A percentile compares a stretch with the other conserved stretches of the same genome.
Conservation (phyloP, 139 green algal species). For the Picochlorum sp. region DNA sequence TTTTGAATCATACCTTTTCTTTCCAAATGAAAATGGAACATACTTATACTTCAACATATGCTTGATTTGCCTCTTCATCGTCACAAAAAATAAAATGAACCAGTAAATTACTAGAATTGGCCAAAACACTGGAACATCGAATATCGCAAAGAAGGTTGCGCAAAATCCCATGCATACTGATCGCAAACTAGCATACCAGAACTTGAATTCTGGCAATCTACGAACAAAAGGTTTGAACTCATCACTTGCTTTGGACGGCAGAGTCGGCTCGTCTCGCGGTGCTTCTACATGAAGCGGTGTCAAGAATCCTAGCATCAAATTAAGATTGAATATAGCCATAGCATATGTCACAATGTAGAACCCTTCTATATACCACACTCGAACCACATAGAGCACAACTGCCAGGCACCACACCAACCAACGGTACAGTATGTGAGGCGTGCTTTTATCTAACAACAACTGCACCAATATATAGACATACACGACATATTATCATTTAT, state of each 20-base stretch:
- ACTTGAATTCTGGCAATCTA: constrained; percentile 97
- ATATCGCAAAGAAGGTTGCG: constrained; percentile 88
- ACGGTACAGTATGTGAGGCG: constrained; percentile 51
- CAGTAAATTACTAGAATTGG: constrained; percentile 97
- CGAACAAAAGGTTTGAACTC: constrained; percentile 98
- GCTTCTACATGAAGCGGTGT: constrained; percentile 77
- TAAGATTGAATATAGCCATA: constrained; percentile 96
- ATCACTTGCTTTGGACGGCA: constrained; percentile 82
- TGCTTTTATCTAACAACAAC: constrained; percentile 63
- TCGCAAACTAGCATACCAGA: constrained; percentile 82
- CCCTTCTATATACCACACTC: constrained; percentile 59
- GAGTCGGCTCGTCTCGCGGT: constrained; percentile 69
- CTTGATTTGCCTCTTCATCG: constrained; percentile 96
- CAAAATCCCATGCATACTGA: constrained; percentile 70
- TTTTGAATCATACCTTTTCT: constrained; percentile 46
- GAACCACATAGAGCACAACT: constrained; percentile 59
- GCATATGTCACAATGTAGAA: constrained; percentile 99
- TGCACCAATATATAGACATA: too few relatives aligned
- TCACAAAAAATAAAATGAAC: constrained; percentile 88
- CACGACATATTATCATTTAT: too few relatives aligned
- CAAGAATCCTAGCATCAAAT: constrained; percentile 96
- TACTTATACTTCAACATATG: constrained; percentile 98
- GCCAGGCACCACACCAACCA: constrained; percentile 57
- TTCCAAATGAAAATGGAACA: constrained; percentile 76
- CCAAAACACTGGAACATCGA: constrained; percentile 99